A percentile compares a stretch with the other conserved stretches of the same genome.
Evolutionary conservation across 495 filamentous ascomycete species (phyloP).

Genomic region (Trichocladium uniseriatum): DNA sequence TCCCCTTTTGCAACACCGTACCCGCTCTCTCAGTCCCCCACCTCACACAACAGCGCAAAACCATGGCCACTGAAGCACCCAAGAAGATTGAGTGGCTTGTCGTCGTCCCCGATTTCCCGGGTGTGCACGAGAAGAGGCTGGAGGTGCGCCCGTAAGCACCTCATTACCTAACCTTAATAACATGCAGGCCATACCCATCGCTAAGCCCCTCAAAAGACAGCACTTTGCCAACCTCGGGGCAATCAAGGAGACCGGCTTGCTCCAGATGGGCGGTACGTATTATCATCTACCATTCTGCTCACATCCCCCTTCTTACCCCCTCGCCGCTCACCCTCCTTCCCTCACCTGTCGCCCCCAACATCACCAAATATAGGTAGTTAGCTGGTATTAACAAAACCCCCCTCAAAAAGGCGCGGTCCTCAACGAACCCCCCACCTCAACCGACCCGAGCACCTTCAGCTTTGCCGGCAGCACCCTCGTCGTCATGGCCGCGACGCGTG

Average conservation of each 20-base stretch:
- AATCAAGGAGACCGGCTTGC: conserved; percentile 36
- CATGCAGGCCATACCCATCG: no score
- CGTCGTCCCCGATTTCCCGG: conserved; percentile 68
- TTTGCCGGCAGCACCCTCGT: conserved; percentile 66
- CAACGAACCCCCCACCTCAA: conserved; percentile 53
- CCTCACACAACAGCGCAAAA: conserved; percentile 9
- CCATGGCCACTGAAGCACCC: conserved; percentile 35
- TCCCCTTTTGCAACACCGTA: neutral
- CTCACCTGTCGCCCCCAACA: neutral
- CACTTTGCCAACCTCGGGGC: conserved; percentile 47
- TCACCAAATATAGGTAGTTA: neutral
- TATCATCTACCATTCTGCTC: neutral
- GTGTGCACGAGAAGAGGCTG: conserved; percentile 55
- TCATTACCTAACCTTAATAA: no score
- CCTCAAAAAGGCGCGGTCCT: conserved; percentile 54
- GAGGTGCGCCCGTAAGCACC: conserved; percentile 59
- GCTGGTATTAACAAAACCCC: neutral
- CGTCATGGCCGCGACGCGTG: conserved; percentile 51
- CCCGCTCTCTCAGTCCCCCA: neutral
- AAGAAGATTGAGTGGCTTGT: conserved; percentile 73
- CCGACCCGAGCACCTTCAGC: conserved; percentile 46
- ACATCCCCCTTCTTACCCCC: neutral
- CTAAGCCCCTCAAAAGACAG: no score
- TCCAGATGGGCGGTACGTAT: conserved; percentile 48
- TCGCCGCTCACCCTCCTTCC: neutral